Evolutionary conservation across 1,139 yeast species (phyloP).

Genomic region (Pichia sp.): DNA sequence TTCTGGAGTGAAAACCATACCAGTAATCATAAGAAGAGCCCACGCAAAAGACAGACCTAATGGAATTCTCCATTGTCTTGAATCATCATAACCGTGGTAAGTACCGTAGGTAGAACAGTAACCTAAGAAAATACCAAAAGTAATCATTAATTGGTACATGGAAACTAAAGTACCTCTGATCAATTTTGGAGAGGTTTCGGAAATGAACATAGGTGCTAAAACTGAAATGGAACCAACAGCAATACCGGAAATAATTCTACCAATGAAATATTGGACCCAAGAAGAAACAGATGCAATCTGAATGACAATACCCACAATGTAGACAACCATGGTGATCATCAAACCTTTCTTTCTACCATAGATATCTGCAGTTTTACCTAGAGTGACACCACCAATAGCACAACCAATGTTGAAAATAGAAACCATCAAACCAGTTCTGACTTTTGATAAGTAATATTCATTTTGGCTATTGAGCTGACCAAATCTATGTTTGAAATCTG

Average conservation of each 20-base stretch:
- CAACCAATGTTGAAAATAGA: constrained; percentile 68
- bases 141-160: constrained; percentile 58
- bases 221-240: constrained; percentile 64
- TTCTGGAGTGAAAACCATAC: constrained; percentile 68
- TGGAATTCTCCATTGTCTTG: constrained; percentile 61
- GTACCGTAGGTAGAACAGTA: constrained; percentile 58
- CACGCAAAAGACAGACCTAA: constrained; percentile 48
- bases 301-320: constrained; percentile 55
- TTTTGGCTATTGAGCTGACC: constrained; percentile 34
- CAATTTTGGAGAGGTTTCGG: constrained; percentile 63
- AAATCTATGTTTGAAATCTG: constrained; percentile 50
- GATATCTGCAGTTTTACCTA: constrained; percentile 50
- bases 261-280: constrained; percentile 53
- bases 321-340: constrained; percentile 47
- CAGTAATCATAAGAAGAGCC: constrained; percentile 40
- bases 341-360: constrained; percentile 58
- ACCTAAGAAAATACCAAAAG: constrained; percentile 58
- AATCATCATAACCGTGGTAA: constrained; percentile 36
- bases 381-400: constrained; percentile 57
- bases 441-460: constrained; percentile 38
- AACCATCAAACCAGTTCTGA: constrained; percentile 56
- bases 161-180: constrained; percentile 65
- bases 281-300: constrained; percentile 49
- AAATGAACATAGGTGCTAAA: constrained; percentile 55
- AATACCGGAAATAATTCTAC: constrained; percentile 58